Conservation (phyloP, 2,329 filamentous ascomycete genomes). For the Chrysoporthe deuterocubensis region DNA sequence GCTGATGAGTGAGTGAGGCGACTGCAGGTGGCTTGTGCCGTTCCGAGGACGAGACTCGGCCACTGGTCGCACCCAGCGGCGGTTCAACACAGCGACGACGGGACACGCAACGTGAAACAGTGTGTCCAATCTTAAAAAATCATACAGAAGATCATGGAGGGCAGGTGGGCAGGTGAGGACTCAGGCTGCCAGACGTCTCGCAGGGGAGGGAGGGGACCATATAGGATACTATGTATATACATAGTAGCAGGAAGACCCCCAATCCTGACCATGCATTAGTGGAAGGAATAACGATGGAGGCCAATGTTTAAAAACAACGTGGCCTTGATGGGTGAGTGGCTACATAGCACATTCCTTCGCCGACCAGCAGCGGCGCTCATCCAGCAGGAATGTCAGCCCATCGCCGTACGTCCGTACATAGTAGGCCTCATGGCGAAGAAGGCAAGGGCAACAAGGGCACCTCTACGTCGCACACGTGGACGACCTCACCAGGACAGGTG, state of each 20-base stretch:
- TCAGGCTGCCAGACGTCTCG: not conserved
- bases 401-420: not conserved
- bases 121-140: not conserved
- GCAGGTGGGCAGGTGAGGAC: not conserved
- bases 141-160: not conserved
- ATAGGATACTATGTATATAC: not conserved
- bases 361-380: not conserved
- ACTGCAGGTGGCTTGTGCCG: no score
- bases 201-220: not conserved
- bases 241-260: not conserved
- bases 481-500: not conserved
- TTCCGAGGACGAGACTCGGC: no score
- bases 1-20: not conserved
- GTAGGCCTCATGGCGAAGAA: not conserved
- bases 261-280: not conserved
- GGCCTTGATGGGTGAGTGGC: not conserved
- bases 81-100: no score
- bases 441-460: not conserved
- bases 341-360: no score
- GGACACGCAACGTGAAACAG: no score
- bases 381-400: slow-evolving; percentile 1
- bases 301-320: not conserved
- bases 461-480: not conserved
- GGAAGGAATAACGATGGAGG: not conserved
- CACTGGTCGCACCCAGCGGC: no score